A percentile compares a stretch with the other conserved stretches of the same genome.
These are phyloP conservation scores for Hyaloperonospora brassicae DNA, from an alignment of 352 stramenopile genomes.

Conservation along the genomic window DNA sequence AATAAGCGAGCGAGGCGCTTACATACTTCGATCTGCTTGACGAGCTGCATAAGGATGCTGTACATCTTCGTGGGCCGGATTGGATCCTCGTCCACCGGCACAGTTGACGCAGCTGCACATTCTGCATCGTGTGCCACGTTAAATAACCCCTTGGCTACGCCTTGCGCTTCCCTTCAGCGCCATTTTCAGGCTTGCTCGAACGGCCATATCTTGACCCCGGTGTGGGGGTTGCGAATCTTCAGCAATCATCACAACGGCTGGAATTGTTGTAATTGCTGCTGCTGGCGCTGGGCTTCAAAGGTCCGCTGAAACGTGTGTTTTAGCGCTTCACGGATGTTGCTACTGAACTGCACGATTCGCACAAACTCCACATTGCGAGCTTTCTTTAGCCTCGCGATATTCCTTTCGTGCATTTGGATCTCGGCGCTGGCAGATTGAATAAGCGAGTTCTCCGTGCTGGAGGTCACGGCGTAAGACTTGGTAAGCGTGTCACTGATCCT, in stretches of 20 bases:
- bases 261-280: conserved; percentile 22
- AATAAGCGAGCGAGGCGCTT: not conserved
- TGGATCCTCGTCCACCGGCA: conserved; percentile 44
- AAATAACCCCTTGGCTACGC: conserved; percentile 23
- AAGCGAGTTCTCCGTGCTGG: conserved; percentile 30
- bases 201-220: not conserved
- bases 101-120: conserved; percentile 23
- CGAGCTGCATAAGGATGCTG: conserved; percentile 42
- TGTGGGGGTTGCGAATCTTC: not conserved
- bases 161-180: too few relatives aligned
- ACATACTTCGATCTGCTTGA: conserved; percentile 6
- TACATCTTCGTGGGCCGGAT: conserved; percentile 81
- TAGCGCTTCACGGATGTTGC: conserved; percentile 37
- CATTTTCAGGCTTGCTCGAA: too few relatives aligned
- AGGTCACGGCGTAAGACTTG: conserved; percentile 20
- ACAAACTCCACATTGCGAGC: conserved; percentile 60
- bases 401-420: conserved; percentile 41
- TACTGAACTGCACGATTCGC: conserved; percentile 64
- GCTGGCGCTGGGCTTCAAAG: conserved; percentile 25
- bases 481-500: conserved; percentile 36
- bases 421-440: conserved; percentile 37
- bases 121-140: conserved; percentile 14
- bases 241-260: conserved; percentile 14
- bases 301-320: conserved; percentile 33
- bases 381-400: conserved; percentile 34